phyloP scores from a whole-genome alignment of 768 basidiomycete genomes.

The Lentinus brumalis region DNA sequence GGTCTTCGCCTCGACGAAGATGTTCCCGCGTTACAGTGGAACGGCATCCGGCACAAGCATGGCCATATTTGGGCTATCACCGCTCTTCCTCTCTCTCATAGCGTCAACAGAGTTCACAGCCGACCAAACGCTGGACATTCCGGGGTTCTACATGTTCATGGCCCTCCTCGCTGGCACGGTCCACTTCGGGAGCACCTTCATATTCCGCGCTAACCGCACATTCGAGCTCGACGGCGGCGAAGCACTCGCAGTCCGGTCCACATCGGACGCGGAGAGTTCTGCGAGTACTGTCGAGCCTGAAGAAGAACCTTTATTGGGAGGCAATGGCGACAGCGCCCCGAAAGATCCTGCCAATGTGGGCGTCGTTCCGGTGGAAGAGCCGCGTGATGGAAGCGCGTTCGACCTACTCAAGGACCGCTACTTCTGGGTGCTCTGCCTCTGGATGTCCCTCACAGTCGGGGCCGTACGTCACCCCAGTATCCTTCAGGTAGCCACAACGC shows the following conservation, averaged over 20 bases:
- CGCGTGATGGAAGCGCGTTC: conserved; percentile 35
- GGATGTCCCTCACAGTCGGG: conserved; percentile 60
- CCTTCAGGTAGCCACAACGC: not conserved
- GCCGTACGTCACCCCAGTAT: conserved; percentile 49
- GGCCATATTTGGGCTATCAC: conserved; percentile 82
- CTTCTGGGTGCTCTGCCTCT: conserved; percentile 65
- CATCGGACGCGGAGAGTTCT: not conserved
- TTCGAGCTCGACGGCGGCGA: not conserved
- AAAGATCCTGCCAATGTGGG: conserved; percentile 23
- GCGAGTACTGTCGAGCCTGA: conserved; percentile 8
- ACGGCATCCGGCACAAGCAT: conserved; percentile 66
- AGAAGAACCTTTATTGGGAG: conserved; percentile 31
- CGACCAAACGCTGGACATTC: conserved; percentile 47
- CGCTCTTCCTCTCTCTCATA: conserved; percentile 66
- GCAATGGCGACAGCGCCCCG: conserved; percentile 17
- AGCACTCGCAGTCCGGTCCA: conserved; percentile 4
- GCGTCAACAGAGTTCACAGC: conserved; percentile 65
- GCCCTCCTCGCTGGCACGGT: conserved; percentile 53
- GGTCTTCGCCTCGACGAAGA: conserved; percentile 73
- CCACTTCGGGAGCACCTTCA: conserved; percentile 53
- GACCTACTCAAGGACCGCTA: conserved; percentile 54
- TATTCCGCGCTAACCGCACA: conserved; percentile 23
- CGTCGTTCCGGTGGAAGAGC: conserved; percentile 29
- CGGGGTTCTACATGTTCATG: conserved; percentile 56
- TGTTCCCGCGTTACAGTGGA: conserved; percentile 66